phyloP scores from a whole-genome alignment of 208 protist species.

The Leishmania turanica region DNA sequence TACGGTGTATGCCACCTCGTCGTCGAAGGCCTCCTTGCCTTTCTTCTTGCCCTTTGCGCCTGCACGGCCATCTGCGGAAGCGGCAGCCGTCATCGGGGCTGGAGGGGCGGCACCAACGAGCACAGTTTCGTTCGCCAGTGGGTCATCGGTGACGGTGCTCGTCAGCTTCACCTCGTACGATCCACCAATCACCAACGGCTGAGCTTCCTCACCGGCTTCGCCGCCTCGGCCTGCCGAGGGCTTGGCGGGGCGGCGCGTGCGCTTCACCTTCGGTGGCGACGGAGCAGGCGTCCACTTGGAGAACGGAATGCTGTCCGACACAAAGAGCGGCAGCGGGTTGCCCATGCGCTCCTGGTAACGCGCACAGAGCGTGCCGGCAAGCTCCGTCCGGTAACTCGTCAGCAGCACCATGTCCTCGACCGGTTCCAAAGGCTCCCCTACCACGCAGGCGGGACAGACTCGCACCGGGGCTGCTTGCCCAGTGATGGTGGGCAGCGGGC shows the following conservation, averaged over 20 bases:
- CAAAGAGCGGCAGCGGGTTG: constrained; percentile 49
- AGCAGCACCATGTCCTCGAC: constrained; percentile 75
- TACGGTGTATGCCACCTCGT: background rate
- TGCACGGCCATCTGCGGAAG: background rate
- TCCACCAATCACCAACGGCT: constrained; percentile 17
- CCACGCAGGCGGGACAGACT: constrained; percentile 64
- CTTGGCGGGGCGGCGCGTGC: background rate
- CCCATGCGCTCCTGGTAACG: constrained; percentile 69
- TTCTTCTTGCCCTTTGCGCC: background rate
- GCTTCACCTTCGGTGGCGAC: constrained; percentile 9
- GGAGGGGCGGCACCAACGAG: constrained; percentile 20
- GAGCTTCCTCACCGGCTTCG: constrained; percentile 1
- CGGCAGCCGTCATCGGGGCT: background rate
- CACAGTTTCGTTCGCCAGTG: constrained; percentile 21
- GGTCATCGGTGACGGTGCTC: constrained; percentile 11
- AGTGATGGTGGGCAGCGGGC: constrained; percentile 64
- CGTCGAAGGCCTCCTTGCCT: background rate
- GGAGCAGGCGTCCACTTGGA: constrained; percentile 27
- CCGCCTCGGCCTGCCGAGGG: background rate
- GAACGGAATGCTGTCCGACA: constrained; percentile 28
- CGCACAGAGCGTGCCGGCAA: constrained; percentile 53
- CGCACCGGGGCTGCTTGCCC: constrained; percentile 15
- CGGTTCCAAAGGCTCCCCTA: constrained; percentile 57
- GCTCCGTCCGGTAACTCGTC: constrained; percentile 67
- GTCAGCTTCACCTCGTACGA: constrained; percentile 31